A percentile compares a stretch with the other conserved stretches of the same genome.
phyloP scores from a whole-genome alignment of 192 early-diverging fungal species.

The Podila horticola region DNA sequence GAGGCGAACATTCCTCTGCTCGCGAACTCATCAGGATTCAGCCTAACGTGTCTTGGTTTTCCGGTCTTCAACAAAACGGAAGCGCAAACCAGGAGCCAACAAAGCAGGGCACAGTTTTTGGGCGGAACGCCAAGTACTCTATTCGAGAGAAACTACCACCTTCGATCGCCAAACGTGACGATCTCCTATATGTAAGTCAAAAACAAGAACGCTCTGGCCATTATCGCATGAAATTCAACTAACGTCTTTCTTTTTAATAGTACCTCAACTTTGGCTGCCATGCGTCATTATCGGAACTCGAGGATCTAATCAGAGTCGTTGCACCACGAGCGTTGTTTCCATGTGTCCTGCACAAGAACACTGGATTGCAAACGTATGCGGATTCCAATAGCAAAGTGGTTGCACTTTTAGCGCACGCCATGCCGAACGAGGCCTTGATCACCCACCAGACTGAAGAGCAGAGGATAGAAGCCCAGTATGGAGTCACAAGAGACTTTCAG shows the following conservation, averaged over 20 bases:
- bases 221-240: not conserved
- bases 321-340: conserved; percentile 25
- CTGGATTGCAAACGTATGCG: conserved; percentile 4
- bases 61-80: conserved; percentile 1
- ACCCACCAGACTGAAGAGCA: not conserved
- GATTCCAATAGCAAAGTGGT: conserved; percentile 21
- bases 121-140: conserved; percentile 5
- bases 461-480: conserved; percentile 10
- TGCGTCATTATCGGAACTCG: conserved; percentile 32
- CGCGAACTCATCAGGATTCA: conserved; percentile 45
- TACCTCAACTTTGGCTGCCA: conserved; percentile 39
- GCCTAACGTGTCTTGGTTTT: conserved; percentile 45
- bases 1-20: conserved; percentile 22
- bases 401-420: conserved; percentile 11
- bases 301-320: conserved; percentile 21
- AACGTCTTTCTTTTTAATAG: conserved; percentile 6
- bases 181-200: conserved; percentile 30
- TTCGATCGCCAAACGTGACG: conserved; percentile 22
- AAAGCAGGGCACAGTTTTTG: conserved; percentile 2
- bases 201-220: not conserved
- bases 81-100: not conserved
- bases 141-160: conserved; percentile 27
- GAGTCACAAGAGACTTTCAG: conserved; percentile 36
- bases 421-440: conserved; percentile 1
- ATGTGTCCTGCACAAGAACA: conserved; percentile 39